Evolutionary conservation across 306 rosid genomes (phyloP).

Genomic region (Prunus armeniaca): DNA sequence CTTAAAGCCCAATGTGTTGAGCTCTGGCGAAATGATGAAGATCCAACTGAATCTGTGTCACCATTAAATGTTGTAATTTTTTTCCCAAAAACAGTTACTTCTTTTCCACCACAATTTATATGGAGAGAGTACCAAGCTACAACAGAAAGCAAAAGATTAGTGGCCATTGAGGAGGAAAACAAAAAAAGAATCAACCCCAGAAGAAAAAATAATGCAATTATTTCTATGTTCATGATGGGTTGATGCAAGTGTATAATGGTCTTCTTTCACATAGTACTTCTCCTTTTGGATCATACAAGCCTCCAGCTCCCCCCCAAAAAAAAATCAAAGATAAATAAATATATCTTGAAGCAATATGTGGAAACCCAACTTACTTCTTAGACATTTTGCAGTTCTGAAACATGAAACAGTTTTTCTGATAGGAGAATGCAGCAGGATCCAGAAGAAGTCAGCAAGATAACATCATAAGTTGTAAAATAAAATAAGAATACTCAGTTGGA

Average conservation of each 20-base stretch:
- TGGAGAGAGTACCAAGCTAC: slow-evolving; percentile 47
- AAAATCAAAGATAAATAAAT: no score
- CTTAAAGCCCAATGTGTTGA: slow-evolving; percentile 51
- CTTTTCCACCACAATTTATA: slow-evolving; percentile 62
- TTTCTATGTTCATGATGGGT: background rate
- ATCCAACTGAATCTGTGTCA: slow-evolving; percentile 28
- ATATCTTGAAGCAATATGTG: background rate
- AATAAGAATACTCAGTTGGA: background rate
- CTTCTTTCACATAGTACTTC: no score
- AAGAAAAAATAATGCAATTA: background rate
- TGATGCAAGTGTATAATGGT: no score
- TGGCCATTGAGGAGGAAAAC: background rate
- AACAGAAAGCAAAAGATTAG: slow-evolving; percentile 10
- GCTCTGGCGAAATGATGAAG: slow-evolving; percentile 28
- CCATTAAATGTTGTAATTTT: slow-evolving; percentile 30
- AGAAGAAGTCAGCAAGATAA: slow-evolving; percentile 25
- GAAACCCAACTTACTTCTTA: slow-evolving; percentile 35
- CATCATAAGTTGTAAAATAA: background rate
- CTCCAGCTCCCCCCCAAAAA: no score
- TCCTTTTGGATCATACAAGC: no score
- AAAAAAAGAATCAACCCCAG: background rate
- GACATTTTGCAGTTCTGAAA: slow-evolving; percentile 31
- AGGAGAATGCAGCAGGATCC: slow-evolving; percentile 17
- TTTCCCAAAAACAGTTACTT: slow-evolving; percentile 2
- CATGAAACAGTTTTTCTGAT: slow-evolving; percentile 50